Evolutionary conservation across 345 rosid species (phyloP), one percentile per base, ranked within the genome.

Genomic region (Brassica juncea): DNA sequence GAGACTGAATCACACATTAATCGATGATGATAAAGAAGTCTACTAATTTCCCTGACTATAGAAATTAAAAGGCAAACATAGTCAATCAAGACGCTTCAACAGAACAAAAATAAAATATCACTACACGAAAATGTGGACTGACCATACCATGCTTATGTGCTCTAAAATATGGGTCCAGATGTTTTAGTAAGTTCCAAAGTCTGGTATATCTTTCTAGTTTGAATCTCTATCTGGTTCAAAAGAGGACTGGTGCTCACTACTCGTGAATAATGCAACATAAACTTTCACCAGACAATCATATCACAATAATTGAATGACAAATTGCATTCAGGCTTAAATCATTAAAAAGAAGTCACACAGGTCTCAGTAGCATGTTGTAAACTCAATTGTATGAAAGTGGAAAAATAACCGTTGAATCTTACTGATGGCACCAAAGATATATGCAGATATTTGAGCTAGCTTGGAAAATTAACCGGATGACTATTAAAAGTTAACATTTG

Each of bases 161-260:
- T 66, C 62, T 57, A 39, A 35, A 19, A 21, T 72, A 66, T 58
- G 8, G 35, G 39, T 66, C 62, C 19, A 57, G 61, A 71, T 72
- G 27, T 66, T 66, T 37, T 66, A 47, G 54, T 47, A 47, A 47
- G 6, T 14, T n/a, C 54, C 19, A 14, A n/a, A 14, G 57, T 49
- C 57, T 49, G 57, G 14, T 49, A 49, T 14, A 49, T 49, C 16
- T n/a, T 49, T 31, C 12, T 72, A 58, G 30, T 73, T 31, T 67
- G 77, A 78, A 58, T 31, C 23, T 15, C 9, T 49, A 55, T 73
- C 19, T 79, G 64, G 55, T 25, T 44, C 70, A 79, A 34, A 73
- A 59, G 31, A 52, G 60, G 28, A 74, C 49, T 52, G 68, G 62
- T 67, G 74, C 70, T 78, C 59, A 16, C 63, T 59, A 72, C 31